Evolutionary conservation across 306 rosid species (phyloP).

Genomic region (Dalbergia cochinchinensis): DNA sequence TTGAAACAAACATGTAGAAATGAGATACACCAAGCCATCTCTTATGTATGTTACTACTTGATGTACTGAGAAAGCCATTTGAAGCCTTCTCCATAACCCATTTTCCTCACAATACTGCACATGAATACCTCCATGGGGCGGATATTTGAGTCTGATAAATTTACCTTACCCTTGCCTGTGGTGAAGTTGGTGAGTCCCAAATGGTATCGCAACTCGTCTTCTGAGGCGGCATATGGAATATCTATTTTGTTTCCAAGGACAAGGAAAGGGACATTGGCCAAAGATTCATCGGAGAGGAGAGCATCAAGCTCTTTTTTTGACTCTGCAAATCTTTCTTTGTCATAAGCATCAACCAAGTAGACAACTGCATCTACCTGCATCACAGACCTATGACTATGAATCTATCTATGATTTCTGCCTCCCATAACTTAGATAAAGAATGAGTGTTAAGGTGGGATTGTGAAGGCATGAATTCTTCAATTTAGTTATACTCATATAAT

Average conservation of each 20-base stretch:
- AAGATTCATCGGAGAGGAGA: conserved; percentile 80
- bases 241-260: conserved; percentile 90
- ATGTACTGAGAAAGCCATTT: conserved; percentile 93
- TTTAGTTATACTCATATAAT: neutral
- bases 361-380: conserved; percentile 88
- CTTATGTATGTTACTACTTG: conserved; percentile 54
- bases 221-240: conserved; percentile 85
- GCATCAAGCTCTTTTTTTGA: conserved; percentile 87
- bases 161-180: conserved; percentile 90
- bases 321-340: conserved; percentile 86
- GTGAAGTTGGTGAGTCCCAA: conserved; percentile 85
- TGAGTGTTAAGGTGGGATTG: conserved; percentile 51
- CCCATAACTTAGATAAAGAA: conserved; percentile 62
- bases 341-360: conserved; percentile 80
- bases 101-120: conserved; percentile 93
- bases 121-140: conserved; percentile 91
- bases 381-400: conserved; percentile 39
- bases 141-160: conserved; percentile 70
- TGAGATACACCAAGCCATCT: conserved; percentile 48
- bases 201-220: conserved; percentile 81
- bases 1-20: conserved; percentile 47
- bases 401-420: conserved; percentile 36
- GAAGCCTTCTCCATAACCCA: conserved; percentile 96
- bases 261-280: conserved; percentile 79
- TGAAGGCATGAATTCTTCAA: conserved; percentile 39